Base-by-base conservation (phyloP, 768 basidiomycete species). In the Sarcomyxa edulis region DNA sequence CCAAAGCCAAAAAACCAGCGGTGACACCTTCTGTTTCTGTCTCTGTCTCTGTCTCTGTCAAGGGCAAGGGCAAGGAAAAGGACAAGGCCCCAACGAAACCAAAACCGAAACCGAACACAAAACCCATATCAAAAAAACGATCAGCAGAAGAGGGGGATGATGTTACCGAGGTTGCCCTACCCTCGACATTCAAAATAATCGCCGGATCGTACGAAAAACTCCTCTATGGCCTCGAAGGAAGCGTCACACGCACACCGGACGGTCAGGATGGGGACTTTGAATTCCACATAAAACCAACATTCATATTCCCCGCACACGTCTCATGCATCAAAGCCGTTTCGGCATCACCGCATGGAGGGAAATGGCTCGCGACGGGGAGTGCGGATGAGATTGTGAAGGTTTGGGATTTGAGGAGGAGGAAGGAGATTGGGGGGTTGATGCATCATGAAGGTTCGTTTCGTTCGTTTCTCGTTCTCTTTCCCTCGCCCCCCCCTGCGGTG, bases 341-440 rank as follows among this genome's bases (percentile, higher is more conserved):
- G 3, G 86, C 89, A 0, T 87, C 87, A 0, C 92, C 92, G 3
- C 62, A 76, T 3, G 92, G 93, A 22, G 92, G 92, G 1, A 97
- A 96, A 64, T 97, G 93, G 92, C 71, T 98, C 11, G 95, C 92
- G 6, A 92, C 86, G 0, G 96, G 93, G 6, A 91, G 90, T 47
- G 76, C 87, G n/a, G 96, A 99, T 55, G 96, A 98, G 59, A 87
- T 94, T 34, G 66, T 98, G 50, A 97, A 97, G 58, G 82, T 99
- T 7, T 99, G 96, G 96, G 93, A 98, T 65, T 59, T 99, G 43
- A 73, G 82, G 38, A 68, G 93, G 53, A 69, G 82, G 58, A 96
- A 96, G 63, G 95, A 99, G 59, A 76, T 99, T 36, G 96, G 96
- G 22, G 89, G 86, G 31, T 64, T 99, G 37, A 88, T 93, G 78